phyloP scores from a whole-genome alignment of 371 early-diverging fungal genomes.

The Rhizopus microsporus region DNA sequence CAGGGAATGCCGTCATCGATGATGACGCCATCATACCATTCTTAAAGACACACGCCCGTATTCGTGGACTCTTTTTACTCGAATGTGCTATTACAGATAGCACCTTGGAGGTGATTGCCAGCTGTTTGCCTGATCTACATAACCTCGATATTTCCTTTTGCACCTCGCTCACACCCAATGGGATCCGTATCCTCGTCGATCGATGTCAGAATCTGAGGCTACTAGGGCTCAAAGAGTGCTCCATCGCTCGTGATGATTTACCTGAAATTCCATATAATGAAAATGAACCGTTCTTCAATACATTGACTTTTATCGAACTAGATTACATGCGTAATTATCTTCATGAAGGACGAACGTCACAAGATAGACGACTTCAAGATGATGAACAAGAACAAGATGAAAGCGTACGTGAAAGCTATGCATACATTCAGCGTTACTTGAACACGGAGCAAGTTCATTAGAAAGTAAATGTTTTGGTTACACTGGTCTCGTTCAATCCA shows the following conservation, averaged over 20 bases:
- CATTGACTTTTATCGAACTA: constrained; percentile 16
- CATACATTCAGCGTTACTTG: constrained; percentile 26
- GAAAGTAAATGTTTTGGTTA: not conserved
- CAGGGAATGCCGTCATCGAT: constrained; percentile 31
- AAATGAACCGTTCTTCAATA: constrained; percentile 19
- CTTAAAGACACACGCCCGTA: constrained; percentile 28
- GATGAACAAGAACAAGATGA: constrained; percentile 11
- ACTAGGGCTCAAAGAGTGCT: constrained; percentile 43
- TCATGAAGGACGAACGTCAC: constrained; percentile 3
- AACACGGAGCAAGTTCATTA: constrained; percentile 6
- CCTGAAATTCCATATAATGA: constrained; percentile 29
- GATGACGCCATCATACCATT: constrained; percentile 40
- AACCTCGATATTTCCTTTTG: constrained; percentile 45
- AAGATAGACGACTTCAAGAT: not conserved
- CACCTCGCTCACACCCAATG: constrained; percentile 20
- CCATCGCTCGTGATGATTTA: constrained; percentile 25
- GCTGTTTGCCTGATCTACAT: constrained; percentile 24
- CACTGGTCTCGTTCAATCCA: too few species aligned
- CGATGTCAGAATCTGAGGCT: constrained; percentile 25
- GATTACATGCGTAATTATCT: constrained; percentile 11
- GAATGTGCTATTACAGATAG: constrained; percentile 44
- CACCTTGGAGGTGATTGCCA: constrained; percentile 30
- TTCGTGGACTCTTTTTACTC: constrained; percentile 33
- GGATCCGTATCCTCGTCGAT: constrained; percentile 32
- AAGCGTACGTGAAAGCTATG: constrained; percentile 21